Base-by-base conservation (phyloP, 768 basidiomycete species). In the Boletus rufocinnamomeus region DNA sequence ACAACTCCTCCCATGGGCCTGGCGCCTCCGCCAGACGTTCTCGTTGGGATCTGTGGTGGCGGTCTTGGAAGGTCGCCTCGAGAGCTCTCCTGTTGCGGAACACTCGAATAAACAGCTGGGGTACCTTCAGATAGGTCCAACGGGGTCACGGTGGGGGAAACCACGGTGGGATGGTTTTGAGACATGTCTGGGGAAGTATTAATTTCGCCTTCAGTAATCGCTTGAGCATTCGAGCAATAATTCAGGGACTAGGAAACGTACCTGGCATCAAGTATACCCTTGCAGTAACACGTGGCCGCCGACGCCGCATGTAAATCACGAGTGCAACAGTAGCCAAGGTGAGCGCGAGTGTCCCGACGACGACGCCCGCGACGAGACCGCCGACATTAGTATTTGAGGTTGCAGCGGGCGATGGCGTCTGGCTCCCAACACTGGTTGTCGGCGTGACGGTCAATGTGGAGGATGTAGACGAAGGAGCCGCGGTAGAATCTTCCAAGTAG, bases 11-110 rank as follows among this genome's bases (percentile, higher is more conserved):
- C 51, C 38, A 46, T 34, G 6, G 64, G 6, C 16, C 37, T 53
- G 50, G 48, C 51, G 4, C 54, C 56, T 21, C 51, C 47, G 27
- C 56, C 63, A 56, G 27, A n/a, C 11, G 48, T 37, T 43, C 44
- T 62, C 32, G 21, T 32, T 17, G 53, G 59, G 19, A 25, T 13
- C 13, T 32, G 40, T 4, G 56, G 23, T 8, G 49, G 40, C 2
- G 19, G 9, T 41, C 16, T 34, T 19, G 23, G 51, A 25, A 32
- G 16, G 16, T 34, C 27, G 3, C 28, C 38, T 23, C 28, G 35
- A 13, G 11, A 10, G 11, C 2, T 6, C 8, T 35, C 55, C 28
- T 17, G 41, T 16, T 56, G 56, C 1, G 34, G 43, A 28, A 23
- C 21, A 25, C 43, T 37, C 27, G 19, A 8, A 40, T 28, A 17